These are phyloP conservation scores for Corynascus novoguineensis DNA, from an alignment of 495 filamentous ascomycete genomes.

Conservation along the genomic window DNA sequence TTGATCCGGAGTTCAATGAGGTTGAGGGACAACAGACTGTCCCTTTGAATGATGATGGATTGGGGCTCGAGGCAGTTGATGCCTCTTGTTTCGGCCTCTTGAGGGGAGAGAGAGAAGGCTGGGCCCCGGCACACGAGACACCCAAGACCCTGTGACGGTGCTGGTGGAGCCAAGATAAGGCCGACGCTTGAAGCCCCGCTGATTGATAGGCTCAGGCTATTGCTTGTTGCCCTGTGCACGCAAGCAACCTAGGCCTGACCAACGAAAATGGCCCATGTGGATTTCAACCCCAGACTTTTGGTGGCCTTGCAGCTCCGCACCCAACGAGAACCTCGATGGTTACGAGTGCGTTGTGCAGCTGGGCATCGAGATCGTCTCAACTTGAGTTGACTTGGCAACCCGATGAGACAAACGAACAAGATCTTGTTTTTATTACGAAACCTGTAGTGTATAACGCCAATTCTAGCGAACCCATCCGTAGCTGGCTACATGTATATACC, in stretches of 20 bases:
- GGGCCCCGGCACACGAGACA: background rate
- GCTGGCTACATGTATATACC: background rate
- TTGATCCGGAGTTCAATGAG: constrained; percentile 5
- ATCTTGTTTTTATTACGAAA: background rate
- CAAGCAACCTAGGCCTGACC: too few species aligned
- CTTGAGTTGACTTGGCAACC: background rate
- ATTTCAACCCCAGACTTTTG: background rate
- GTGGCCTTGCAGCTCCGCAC: constrained; percentile 5
- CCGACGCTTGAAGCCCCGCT: background rate
- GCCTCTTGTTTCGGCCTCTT: constrained; percentile 1
- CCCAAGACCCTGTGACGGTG: constrained; percentile 4
- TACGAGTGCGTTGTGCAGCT: background rate
- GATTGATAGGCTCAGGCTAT: constrained; percentile 8
- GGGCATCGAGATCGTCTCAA: background rate
- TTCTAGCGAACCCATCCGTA: background rate
- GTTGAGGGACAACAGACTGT: constrained; percentile 1
- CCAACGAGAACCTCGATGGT: background rate
- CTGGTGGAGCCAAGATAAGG: background rate
- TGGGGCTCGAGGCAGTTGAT: background rate
- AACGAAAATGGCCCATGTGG: background rate
- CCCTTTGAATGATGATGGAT: constrained; percentile 5
- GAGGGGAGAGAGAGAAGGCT: constrained; percentile 8
- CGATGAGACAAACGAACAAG: background rate
- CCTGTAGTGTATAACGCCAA: background rate
- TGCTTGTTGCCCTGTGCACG: too few species aligned